phyloP scores from a whole-genome alignment of 345 rosid genomes.

The Populus pruinosa region DNA sequence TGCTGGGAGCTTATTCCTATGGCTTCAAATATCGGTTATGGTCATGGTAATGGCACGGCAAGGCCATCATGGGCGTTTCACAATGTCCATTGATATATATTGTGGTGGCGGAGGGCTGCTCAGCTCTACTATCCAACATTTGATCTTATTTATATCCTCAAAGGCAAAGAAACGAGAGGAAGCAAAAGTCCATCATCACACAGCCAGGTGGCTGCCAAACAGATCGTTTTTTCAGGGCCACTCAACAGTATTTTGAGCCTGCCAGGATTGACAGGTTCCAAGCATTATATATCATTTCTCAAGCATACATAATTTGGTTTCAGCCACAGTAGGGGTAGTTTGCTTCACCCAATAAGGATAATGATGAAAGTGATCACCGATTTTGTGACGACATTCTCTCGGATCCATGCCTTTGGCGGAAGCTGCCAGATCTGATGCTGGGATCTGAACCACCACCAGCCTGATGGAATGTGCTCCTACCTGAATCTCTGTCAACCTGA shows the following conservation, averaged over 20 bases:
- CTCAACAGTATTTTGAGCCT: constrained; percentile 34
- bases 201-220: constrained; percentile 34
- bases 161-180: constrained; percentile 39
- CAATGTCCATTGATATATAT: no score
- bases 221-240: constrained; percentile 34
- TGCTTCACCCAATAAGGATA: constrained; percentile 30
- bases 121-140: constrained; percentile 8
- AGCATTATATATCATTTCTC: constrained; percentile 53
- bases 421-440: constrained; percentile 40
- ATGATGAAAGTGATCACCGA: constrained; percentile 33
- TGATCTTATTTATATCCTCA: constrained; percentile 38
- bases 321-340: constrained; percentile 35
- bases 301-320: constrained; percentile 54
- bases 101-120: neutral
- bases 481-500: constrained; percentile 65
- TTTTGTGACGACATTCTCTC: constrained; percentile 64
- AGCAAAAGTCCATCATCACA: constrained; percentile 43
- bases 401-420: constrained; percentile 73
- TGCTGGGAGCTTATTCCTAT: no score
- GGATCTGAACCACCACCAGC: constrained; percentile 44
- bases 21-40: no score
- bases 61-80: no score
- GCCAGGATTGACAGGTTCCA: constrained; percentile 27
- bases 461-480: constrained; percentile 59
- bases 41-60: no score